Conservation (phyloP, 495 filamentous ascomycete species). For the Collariella sp. region DNA sequence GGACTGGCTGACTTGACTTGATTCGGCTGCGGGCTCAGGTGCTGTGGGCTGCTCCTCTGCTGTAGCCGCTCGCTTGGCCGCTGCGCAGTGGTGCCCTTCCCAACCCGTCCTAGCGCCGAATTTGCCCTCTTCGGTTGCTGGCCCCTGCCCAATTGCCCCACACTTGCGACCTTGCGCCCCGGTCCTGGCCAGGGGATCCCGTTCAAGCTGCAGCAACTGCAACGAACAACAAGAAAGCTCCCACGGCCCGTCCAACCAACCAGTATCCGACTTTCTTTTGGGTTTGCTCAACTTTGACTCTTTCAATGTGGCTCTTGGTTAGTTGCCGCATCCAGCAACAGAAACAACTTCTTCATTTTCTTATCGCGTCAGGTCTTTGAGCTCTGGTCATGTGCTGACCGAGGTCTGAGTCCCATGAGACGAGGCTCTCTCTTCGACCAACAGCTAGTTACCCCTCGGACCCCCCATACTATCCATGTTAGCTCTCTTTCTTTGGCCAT, state of each 20-base stretch:
- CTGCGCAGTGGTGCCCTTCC: constrained; percentile 5
- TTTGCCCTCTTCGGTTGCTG: neutral
- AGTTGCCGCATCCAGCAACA: too few species aligned
- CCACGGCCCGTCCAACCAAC: too few species aligned
- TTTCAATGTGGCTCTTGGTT: too few species aligned
- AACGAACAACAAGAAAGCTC: too few species aligned
- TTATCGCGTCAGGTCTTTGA: too few species aligned
- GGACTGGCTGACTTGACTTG: too few species aligned
- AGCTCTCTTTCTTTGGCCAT: neutral
- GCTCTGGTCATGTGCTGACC: too few species aligned
- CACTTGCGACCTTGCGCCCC: neutral
- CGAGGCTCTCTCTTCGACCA: neutral
- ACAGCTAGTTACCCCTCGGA: neutral
- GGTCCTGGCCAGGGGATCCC: constrained; percentile 4
- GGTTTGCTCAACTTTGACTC: too few species aligned
- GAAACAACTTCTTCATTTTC: too few species aligned
- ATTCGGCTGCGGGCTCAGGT: constrained; percentile 3
- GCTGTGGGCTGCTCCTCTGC: too few species aligned
- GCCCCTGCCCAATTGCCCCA: neutral
- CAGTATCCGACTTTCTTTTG: too few species aligned
- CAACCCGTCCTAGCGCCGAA: constrained; percentile 11
- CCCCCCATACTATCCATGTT: neutral
- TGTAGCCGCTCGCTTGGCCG: constrained; percentile 19
- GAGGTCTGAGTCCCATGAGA: too few species aligned
- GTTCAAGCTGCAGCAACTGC: neutral